Base-by-base conservation (phyloP, 1,139 yeast species). In the Kazachstania sp. region DNA sequence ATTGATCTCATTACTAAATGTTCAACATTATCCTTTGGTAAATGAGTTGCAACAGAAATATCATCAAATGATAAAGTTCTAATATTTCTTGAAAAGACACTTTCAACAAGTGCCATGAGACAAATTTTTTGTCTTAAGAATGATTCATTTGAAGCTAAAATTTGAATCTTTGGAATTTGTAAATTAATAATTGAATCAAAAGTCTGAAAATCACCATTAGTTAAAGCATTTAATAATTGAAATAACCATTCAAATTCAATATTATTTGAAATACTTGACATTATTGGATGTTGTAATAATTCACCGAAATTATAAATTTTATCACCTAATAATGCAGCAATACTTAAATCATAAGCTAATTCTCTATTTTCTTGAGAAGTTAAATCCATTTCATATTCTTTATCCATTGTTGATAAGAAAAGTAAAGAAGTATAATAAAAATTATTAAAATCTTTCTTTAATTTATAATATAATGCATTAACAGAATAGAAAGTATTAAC, bases 271-370 rank as follows among this genome's bases (percentile, higher is more conserved):
- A 85, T 73, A 41, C 75, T 71, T 45, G 73, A 67, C 65, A 92
- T 76, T 47, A 90, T 81, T 45, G 95, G 96, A 65, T 92, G 97
- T 63, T 88, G 79, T 51, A 92, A 76, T 55, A 92, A 77, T 68
- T 94, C 98, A 45, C 98, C 98, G 67, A 92, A 92, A 69, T 90
- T 92, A 72, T 88, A 94, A 56, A 92, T 86, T 63, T 80, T 82
- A 61, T 88, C 95, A 42, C 97, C 98, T 56, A 92, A 73, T 53
- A 92, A 71, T 0, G 97, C 98, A 39, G 95, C 82, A 45, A 88
- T 75, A 51, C 95, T 77, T 58, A 92, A 75, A 56, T 92, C 95
- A 60, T 82, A 81, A 28, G 96, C 92, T 49, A 87, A 72, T 50
- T 71, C 73, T 54, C 74, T 74, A 54, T 70, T 75, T 48, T 81